Base-by-base conservation (phyloP, 495 filamentous ascomycete species). In the Aspergillus ostianus region DNA sequence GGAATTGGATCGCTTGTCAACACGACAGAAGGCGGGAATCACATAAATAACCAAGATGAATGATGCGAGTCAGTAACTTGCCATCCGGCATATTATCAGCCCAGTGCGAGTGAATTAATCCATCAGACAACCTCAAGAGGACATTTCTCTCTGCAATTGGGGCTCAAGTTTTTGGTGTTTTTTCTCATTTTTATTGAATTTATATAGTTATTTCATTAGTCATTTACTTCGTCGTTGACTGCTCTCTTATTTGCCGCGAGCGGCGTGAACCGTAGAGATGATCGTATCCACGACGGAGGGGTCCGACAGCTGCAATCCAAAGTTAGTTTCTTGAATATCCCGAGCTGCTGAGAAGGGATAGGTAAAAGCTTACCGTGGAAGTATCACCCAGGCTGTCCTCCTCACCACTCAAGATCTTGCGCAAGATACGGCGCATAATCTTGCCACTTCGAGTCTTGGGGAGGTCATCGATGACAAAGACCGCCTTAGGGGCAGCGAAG, bases 381-480 rank as follows among this genome's bases (percentile, higher is more conserved):
- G 78, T 93, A 67, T 99, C 95, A 65, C 94, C 94, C 56, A 99
- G 80, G 72, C 93, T 91, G 67, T 98, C 94, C 75, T 98, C 95
- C 81, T 99, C 94, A 12, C 92, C 92, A 48, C 91, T 91, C 61
- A 99, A 77, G 64, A 98, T 92, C 89, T 99, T 98, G 58, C 94
- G 87, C 76, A 99, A 73, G 74, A 99, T 97, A 56, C 94, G 86
- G 56, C 94, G 84, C 94, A 99, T 98, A 67, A 98, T 99, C 87
- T 99, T 99, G 57, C 94, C 94, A 64, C 88, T 92, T 60, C 94
- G 81, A 47, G 94, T 98, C 85, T 99, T 98, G 61, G 94, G 94
- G 27, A 99, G 82, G 71, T 98, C 93, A 4, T 91, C 87, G 21
- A 98, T 88, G 36, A 94, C 83, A 70, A 85, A 95, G 54, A 98